Conservation (phyloP, 1,284 basidiomycete genomes). For the Ganoderma sinense region DNA sequence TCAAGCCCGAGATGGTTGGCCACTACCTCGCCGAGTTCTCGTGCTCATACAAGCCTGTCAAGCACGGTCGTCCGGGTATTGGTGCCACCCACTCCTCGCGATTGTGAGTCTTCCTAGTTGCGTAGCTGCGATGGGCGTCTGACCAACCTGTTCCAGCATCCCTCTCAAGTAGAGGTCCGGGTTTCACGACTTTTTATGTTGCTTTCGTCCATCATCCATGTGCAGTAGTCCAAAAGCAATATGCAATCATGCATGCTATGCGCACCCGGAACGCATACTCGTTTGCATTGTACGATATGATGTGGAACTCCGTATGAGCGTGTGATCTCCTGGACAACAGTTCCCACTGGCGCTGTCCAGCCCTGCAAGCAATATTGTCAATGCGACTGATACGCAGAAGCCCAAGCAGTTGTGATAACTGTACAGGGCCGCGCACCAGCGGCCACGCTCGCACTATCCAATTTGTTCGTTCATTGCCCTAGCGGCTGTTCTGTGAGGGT, state of each 20-base stretch:
- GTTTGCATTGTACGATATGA: conserved; percentile 24
- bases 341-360: background rate
- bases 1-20: conserved; percentile 99
- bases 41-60: conserved; percentile 97
- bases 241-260: conserved; percentile 41
- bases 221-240: conserved; percentile 43
- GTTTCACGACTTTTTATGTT: conserved; percentile 37
- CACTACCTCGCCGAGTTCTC: conserved; percentile 98
- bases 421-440: background rate
- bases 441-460: conserved; percentile 2
- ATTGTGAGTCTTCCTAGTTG: conserved; percentile 56
- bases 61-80: conserved; percentile 99
- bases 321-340: background rate
- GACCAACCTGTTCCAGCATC: conserved; percentile 53
- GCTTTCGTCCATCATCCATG: conserved; percentile 35
- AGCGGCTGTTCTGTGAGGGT: conserved; percentile 34
- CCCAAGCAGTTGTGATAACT: background rate
- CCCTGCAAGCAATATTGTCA: background rate
- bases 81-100: conserved; percentile 92
- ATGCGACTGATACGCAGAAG: background rate
- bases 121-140: conserved; percentile 13
- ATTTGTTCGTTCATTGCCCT: conserved; percentile 32
- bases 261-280: conserved; percentile 29
- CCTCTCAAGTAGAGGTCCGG: conserved; percentile 73
- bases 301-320: background rate